These are phyloP conservation scores for Coemansia sp. DNA, from an alignment of 192 early-diverging fungal species.

Conservation along the genomic window DNA sequence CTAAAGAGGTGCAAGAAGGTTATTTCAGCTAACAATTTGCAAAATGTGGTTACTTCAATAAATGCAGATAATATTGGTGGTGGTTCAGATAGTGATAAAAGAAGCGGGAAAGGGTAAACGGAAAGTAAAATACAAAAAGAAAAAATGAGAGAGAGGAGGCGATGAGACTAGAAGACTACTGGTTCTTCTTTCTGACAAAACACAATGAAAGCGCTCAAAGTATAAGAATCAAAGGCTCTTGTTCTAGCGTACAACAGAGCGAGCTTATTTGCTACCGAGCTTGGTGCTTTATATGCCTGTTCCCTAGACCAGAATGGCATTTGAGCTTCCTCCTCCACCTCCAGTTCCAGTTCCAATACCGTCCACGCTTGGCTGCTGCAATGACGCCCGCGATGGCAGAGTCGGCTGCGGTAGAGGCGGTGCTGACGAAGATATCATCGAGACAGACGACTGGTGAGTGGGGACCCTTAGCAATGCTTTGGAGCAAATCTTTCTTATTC, in stretches of 20 bases:
- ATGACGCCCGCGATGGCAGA: not conserved
- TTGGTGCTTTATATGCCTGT: no score
- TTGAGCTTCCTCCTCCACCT: not conserved
- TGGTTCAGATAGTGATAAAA: not conserved
- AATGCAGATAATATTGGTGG: no score
- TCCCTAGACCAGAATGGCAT: not conserved
- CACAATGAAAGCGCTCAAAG: no score
- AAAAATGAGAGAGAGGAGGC: not conserved
- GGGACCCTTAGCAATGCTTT: slow-evolving; percentile 17
- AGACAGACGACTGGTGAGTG: not conserved
- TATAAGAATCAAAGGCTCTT: no score
- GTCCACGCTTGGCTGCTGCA: not conserved
- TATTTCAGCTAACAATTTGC: not conserved
- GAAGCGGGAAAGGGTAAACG: not conserved
- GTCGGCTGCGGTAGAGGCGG: slow-evolving; percentile 1
- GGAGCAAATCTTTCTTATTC: slow-evolving; percentile 21
- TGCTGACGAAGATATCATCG: not conserved
- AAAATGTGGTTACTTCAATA: not conserved
- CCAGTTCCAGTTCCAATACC: not conserved
- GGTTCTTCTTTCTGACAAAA: no score
- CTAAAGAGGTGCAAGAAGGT: not conserved
- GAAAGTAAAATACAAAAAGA: not conserved
- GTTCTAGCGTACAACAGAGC: no score
- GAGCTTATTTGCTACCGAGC: no score
- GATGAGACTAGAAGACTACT: not conserved